phyloP scores from a whole-genome alignment of 208 protist species.

The Spongospora subterranea region DNA sequence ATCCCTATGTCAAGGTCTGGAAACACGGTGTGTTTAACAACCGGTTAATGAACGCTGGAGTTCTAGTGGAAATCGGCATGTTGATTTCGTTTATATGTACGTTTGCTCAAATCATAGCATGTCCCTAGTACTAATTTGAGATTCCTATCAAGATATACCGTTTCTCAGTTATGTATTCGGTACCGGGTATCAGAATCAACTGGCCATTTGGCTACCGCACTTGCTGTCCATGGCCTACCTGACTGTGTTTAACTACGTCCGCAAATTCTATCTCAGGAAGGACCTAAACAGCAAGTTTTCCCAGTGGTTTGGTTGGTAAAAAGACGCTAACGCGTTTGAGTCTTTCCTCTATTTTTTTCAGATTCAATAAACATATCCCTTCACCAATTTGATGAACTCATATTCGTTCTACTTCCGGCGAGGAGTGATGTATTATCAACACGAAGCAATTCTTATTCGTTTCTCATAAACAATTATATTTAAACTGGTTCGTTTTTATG shows the following conservation, averaged over 20 bases:
- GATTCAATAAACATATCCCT: too few species aligned
- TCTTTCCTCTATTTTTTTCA: too few species aligned
- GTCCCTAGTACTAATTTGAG: not conserved
- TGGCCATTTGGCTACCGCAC: not conserved
- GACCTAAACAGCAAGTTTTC: constrained; percentile 44
- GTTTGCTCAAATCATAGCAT: not conserved
- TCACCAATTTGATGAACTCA: too few species aligned
- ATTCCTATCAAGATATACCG: not conserved
- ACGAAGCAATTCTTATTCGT: too few species aligned
- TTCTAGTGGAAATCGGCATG: constrained; percentile 3
- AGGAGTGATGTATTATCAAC: too few species aligned
- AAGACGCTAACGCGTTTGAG: not conserved
- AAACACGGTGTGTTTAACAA: constrained; percentile 56
- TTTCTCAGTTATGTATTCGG: not conserved
- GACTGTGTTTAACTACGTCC: constrained; percentile 17
- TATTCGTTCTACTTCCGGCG: too few species aligned
- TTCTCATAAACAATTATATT: too few species aligned
- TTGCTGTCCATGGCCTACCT: constrained; percentile 5
- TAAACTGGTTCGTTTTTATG: too few species aligned
- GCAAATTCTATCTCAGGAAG: not conserved
- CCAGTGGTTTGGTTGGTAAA: constrained; percentile 31
- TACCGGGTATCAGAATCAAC: not conserved
- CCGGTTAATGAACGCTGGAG: constrained; percentile 43
- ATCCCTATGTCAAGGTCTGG: not conserved
- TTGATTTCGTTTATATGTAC: not conserved